Evolutionary conservation across 2,329 filamentous ascomycete species (phyloP).

Genomic region (Harringtonia lauricola): DNA sequence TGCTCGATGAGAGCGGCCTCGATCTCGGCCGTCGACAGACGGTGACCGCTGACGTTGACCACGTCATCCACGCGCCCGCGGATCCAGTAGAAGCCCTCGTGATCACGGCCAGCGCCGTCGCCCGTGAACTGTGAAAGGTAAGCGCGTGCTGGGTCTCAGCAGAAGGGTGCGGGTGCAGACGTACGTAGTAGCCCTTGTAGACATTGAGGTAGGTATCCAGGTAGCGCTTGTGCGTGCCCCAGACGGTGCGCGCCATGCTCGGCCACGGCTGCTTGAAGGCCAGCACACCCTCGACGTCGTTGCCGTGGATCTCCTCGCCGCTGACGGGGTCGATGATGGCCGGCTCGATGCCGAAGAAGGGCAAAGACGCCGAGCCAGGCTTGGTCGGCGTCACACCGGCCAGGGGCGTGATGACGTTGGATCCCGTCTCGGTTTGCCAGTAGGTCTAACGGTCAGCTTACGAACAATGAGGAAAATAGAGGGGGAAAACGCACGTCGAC

Average conservation of each 20-base stretch:
- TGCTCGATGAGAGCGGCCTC: constrained; percentile 95
- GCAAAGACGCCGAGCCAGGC: constrained; percentile 87
- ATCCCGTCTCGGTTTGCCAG: constrained; percentile 99
- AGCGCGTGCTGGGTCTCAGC: background rate
- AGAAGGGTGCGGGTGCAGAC: constrained; percentile 17
- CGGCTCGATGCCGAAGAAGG: constrained; percentile 97
- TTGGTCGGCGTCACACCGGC: constrained; percentile 93
- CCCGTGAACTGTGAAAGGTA: constrained; percentile 59
- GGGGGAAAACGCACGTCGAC: constrained; percentile 65
- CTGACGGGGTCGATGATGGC: constrained; percentile 95
- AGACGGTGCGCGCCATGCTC: constrained; percentile 96
- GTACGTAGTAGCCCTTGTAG: constrained; percentile 94
- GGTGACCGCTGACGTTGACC: constrained; percentile 94
- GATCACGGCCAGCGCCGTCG: constrained; percentile 89
- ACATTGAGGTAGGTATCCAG: constrained; percentile 98
- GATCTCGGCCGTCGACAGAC: constrained; percentile 93
- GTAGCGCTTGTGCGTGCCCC: constrained; percentile 94
- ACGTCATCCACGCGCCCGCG: constrained; percentile 96
- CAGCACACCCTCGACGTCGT: constrained; percentile 93
- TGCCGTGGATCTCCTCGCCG: constrained; percentile 84
- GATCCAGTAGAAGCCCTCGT: constrained; percentile 99
- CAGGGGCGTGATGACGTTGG: constrained; percentile 87
- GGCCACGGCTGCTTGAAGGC: constrained; percentile 98
- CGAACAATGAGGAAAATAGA: background rate
- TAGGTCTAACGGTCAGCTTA: constrained; percentile 60